Percentiles rank a stretch among this genome's conserved stretches.
Conservation (phyloP, 768 basidiomycete genomes). For the Tulasnella calospora region DNA sequence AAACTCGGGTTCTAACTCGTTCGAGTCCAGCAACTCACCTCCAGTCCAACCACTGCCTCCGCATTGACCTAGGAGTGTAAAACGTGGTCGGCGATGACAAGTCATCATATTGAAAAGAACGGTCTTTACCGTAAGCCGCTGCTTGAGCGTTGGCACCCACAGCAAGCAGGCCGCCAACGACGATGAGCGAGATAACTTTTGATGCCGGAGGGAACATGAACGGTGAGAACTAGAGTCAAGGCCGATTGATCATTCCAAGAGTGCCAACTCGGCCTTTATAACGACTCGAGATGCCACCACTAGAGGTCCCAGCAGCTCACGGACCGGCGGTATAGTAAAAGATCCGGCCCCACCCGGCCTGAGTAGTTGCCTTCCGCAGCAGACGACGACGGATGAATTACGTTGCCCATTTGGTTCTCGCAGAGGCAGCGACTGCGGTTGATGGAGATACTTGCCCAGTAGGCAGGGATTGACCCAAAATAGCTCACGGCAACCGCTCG, state of each 20-base stretch:
- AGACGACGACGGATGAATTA: too few relatives aligned
- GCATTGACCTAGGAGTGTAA: not conserved
- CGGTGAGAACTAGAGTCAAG: not conserved
- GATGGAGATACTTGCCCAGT: not conserved
- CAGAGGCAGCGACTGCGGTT: not conserved
- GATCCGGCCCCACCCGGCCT: too few relatives aligned
- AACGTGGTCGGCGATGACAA: not conserved
- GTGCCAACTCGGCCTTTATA: not conserved
- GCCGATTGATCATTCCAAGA: not conserved
- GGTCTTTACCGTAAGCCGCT: not conserved
- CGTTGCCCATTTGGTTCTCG: not conserved
- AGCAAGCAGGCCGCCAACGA: not conserved
- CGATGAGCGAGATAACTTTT: not conserved
- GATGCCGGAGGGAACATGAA: not conserved
- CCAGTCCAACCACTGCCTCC: not conserved
- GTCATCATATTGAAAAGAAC: not conserved
- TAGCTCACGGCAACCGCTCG: not conserved
- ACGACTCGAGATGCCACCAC: not conserved
- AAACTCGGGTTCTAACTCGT: not conserved
- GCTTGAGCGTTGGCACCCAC: not conserved
- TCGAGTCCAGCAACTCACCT: not conserved
- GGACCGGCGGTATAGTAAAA: not conserved
- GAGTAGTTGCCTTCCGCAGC: too few relatives aligned
- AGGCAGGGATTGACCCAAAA: not conserved
- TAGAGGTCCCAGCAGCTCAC: not conserved